Evolutionary conservation across 768 basidiomycete species (phyloP), one percentile per base, ranked within the genome.

Genomic region (Tephrocybe rancida): DNA sequence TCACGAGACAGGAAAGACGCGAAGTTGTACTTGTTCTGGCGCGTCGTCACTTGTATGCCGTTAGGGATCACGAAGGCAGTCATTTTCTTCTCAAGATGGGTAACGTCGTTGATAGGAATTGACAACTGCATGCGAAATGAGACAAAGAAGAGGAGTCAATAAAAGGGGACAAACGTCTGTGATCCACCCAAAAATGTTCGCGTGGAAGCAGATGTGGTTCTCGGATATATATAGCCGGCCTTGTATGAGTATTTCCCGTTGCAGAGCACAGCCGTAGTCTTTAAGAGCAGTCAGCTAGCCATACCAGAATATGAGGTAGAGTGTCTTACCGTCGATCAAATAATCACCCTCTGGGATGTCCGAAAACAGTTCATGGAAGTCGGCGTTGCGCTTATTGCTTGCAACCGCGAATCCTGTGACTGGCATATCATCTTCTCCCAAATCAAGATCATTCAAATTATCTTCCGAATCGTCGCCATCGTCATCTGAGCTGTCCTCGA

Each of bases 141-240:
- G 57, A 44, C 65, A 59, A 46, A 59, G 48, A 64, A 37, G 54
- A 52, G 37, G 48, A 44, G 50, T 24, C 26, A 22, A 48, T 9
- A 24, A 26, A 16, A 41, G 26, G 11, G 30, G 0, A 77, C 95
- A 70, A 69, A 96, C 95, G 66, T 96, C 87, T 25, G 96, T 98
- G 44, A 97, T 89, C 97, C 96, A 98, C 38, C 97, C 96, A 70
- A 98, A 96, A 39, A 98, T 98, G 66, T 98, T 98, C 38, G 97
- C 96, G 62, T 99, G 92, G 77, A 98, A 99, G 74, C 94, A 98
- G n/a, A 98, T 83, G 66, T 98, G 95, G 71, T 98, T 98, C 72
- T 99, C 96, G 6, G 97, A 98, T 21, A 98, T 92, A 71, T 98
- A 98, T 52, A 99, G 68, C 10, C 97, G 80, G 4, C 97, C 97